Evolutionary conservation across 495 filamentous ascomycete species (phyloP).

Genomic region (Letharia columbiana): DNA sequence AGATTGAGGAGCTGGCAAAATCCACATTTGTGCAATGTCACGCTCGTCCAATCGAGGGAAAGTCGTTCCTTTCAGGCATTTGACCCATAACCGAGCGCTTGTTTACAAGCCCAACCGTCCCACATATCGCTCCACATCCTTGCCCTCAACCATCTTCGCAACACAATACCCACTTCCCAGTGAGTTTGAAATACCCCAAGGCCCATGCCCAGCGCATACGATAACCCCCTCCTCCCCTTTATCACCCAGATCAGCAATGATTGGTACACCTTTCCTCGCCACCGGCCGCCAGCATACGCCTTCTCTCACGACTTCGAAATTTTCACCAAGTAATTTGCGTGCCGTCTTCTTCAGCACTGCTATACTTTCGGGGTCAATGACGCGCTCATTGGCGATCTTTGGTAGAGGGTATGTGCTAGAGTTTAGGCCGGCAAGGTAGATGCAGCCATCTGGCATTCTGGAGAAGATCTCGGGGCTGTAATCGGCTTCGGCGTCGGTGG

Average conservation of each 20-base stretch:
- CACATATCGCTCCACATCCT: conserved; percentile 42
- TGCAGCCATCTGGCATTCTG: conserved; percentile 48
- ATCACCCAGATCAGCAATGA: conserved; percentile 48
- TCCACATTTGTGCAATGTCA: not conserved
- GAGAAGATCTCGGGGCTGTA: conserved; percentile 71
- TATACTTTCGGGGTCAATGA: conserved; percentile 39
- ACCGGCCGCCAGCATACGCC: conserved; percentile 68
- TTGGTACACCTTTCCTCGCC: conserved; percentile 51
- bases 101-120: conserved; percentile 31
- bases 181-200: conserved; percentile 58
- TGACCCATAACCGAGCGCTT: too few relatives aligned
- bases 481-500: conserved; percentile 38
- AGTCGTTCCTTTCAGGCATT: not conserved
- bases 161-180: conserved; percentile 61
- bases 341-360: conserved; percentile 46
- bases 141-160: conserved; percentile 52
- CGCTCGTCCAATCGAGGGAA: not conserved
- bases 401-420: conserved; percentile 49
- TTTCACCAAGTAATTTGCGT: conserved; percentile 49
- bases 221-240: conserved; percentile 51
- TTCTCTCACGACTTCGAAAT: conserved; percentile 54
- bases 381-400: conserved; percentile 40
- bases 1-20: not conserved
- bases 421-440: conserved; percentile 72
- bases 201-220: conserved; percentile 63